Base-by-base conservation (phyloP, 192 early-diverging fungal species). In the Chytriomyces sp. region DNA sequence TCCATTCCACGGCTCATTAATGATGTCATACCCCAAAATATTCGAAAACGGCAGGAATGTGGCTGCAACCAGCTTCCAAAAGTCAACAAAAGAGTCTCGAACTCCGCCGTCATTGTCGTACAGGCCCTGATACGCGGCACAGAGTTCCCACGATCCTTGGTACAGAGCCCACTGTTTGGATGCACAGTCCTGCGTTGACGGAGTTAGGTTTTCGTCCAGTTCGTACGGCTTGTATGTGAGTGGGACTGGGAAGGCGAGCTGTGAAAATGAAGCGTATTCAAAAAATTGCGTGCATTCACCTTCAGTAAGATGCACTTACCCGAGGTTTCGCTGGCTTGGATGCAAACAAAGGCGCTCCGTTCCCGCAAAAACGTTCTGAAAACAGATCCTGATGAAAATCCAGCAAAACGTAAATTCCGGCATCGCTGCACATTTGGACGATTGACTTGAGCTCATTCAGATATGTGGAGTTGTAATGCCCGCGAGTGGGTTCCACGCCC, bases 361-460 rank as follows among this genome's bases (percentile, higher is more conserved):
- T 81, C 0, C 87, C 86, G 57, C 87, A 85, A 48, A 87, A 85
- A 63, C 83, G 82, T 26, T 75, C 80, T 10, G 85, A 83, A 47
- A 86, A 79, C 5, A 87, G 80, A 64, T 90, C 86, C 76, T 92
- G 91, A 80, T 92, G 91, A 59, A 89, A 86, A 64, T 92, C 91
- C 6, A 92, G 78, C 7, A 92, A 70, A 7, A 90, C 85, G 68
- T 89, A 92, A 50, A 92, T 90, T 23, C 84, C 83, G 23, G 87
- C 81, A 1, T 78, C 81, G 45, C 86, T 83, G 24, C 86, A 84
- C 64, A 82, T 72, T 68, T 85, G 68, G 10, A 88, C 86, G 67
- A 89, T 88, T 5, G 69, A 50, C 8, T 80, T 64, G 50, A 89
- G 86, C 47, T 87, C 80, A 24, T 84, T 81, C 6, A 92, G 71